A percentile compares a stretch with the other conserved stretches of the same genome.
These are phyloP conservation scores for Mycena citricolor DNA, from an alignment of 1,284 basidiomycete genomes.

Conservation along the genomic window DNA sequence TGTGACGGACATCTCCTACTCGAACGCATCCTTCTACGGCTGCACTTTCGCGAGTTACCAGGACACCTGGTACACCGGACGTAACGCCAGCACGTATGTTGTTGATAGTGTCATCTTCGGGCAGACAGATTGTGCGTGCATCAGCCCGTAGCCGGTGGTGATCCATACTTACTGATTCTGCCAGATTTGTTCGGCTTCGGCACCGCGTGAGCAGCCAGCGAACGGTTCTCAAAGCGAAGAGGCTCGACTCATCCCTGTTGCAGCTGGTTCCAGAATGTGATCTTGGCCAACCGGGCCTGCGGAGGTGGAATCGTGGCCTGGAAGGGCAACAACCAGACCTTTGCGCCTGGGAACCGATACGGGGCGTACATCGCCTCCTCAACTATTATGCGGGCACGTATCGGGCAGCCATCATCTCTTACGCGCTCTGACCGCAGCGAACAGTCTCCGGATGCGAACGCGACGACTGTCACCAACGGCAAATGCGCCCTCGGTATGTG, in stretches of 20 bases:
- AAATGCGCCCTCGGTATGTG: slow-evolving; percentile 51
- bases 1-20: slow-evolving; percentile 57
- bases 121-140: slow-evolving; percentile 57
- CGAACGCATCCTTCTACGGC: slow-evolving; percentile 69
- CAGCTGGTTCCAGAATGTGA: slow-evolving; percentile 62
- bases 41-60: slow-evolving; percentile 64
- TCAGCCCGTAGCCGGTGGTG: neutral
- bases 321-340: slow-evolving; percentile 55
- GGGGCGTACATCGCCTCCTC: slow-evolving; percentile 64
- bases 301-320: slow-evolving; percentile 64
- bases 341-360: slow-evolving; percentile 53
- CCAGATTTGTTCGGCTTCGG: slow-evolving; percentile 58
- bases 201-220: slow-evolving; percentile 43
- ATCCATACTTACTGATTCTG: slow-evolving; percentile 7
- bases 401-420: slow-evolving; percentile 16
- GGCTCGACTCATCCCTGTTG: neutral
- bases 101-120: slow-evolving; percentile 64
- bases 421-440: neutral
- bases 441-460: slow-evolving; percentile 62
- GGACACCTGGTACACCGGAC: slow-evolving; percentile 67
- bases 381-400: slow-evolving; percentile 52
- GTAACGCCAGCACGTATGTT: slow-evolving; percentile 58
- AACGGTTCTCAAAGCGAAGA: neutral
- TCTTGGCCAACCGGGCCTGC: slow-evolving; percentile 60
- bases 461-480: slow-evolving; percentile 43